These are phyloP conservation scores for Rhizopogon salebrosus DNA, from an alignment of 768 basidiomycete species.

Conservation along the genomic window DNA sequence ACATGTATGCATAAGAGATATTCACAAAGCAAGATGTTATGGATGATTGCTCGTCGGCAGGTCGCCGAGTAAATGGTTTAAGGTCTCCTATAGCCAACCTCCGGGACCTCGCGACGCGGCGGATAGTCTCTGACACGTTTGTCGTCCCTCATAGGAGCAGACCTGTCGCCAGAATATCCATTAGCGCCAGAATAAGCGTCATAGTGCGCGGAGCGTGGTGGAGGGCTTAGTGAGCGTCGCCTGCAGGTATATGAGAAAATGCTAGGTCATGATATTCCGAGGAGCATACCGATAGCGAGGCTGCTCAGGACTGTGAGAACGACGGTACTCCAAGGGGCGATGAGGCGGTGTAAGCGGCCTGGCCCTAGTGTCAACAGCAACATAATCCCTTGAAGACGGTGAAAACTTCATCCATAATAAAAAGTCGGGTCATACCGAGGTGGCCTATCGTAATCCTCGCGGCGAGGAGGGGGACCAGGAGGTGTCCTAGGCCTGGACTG, in stretches of 20 bases:
- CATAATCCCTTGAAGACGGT: conserved; percentile 44
- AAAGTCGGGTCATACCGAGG: conserved; percentile 40
- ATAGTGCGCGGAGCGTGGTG: conserved; percentile 46
- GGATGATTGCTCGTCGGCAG: background rate
- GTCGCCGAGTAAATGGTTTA: conserved; percentile 11
- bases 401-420: conserved; percentile 2
- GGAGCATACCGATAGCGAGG: conserved; percentile 34
- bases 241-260: conserved; percentile 26
- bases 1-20: background rate
- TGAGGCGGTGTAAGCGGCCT: conserved; percentile 44
- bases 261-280: background rate
- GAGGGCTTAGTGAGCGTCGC: conserved; percentile 70
- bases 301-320: conserved; percentile 38
- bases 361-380: conserved; percentile 26
- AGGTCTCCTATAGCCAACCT: conserved; percentile 25
- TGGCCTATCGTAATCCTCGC: conserved; percentile 64
- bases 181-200: conserved; percentile 43
- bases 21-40: background rate
- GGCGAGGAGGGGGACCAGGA: conserved; percentile 48
- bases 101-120: conserved; percentile 28
- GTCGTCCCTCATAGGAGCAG: conserved; percentile 30
- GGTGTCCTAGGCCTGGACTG: conserved; percentile 47
- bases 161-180: conserved; percentile 44
- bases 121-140: conserved; percentile 35
- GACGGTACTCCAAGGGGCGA: conserved; percentile 49